Evolutionary conservation across 176 grass and related monocot species (phyloP).

Genomic region (Carex myosuroides): DNA sequence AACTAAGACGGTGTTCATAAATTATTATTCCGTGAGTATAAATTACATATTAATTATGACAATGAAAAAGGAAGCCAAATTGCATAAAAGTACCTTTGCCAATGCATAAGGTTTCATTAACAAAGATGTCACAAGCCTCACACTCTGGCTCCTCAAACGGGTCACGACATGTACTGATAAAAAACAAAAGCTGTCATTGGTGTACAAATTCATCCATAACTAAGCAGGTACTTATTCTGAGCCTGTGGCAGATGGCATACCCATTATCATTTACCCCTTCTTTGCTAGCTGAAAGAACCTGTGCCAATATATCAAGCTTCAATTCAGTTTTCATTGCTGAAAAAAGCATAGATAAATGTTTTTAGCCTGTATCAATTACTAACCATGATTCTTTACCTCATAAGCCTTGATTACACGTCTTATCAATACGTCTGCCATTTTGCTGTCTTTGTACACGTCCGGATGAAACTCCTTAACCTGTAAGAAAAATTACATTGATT

Average conservation of each 20-base stretch:
- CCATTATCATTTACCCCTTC: constrained; percentile 10
- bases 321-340: background rate
- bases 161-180: constrained; percentile 52
- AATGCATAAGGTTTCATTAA: constrained; percentile 80
- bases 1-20: constrained; percentile 1
- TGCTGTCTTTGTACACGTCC: constrained; percentile 35
- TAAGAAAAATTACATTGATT: background rate
- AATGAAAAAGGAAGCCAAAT: constrained; percentile 10
- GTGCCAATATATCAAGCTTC: constrained; percentile 6
- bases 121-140: constrained; percentile 78
- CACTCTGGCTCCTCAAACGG: constrained; percentile 96
- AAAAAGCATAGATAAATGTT: background rate
- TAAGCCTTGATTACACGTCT: constrained; percentile 39
- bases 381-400: constrained; percentile 18
- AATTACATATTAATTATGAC: background rate
- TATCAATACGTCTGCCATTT: constrained; percentile 30
- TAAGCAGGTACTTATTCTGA: constrained; percentile 1
- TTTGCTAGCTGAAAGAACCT: constrained; percentile 18
- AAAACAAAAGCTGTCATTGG: constrained; percentile 3
- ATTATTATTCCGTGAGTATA: background rate
- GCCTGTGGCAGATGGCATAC: background rate
- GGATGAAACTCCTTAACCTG: constrained; percentile 48
- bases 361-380: background rate
- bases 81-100: constrained; percentile 51
- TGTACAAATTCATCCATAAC: constrained; percentile 1